phyloP scores from a whole-genome alignment of 495 filamentous ascomycete species.

The Xeromyces bisporus region DNA sequence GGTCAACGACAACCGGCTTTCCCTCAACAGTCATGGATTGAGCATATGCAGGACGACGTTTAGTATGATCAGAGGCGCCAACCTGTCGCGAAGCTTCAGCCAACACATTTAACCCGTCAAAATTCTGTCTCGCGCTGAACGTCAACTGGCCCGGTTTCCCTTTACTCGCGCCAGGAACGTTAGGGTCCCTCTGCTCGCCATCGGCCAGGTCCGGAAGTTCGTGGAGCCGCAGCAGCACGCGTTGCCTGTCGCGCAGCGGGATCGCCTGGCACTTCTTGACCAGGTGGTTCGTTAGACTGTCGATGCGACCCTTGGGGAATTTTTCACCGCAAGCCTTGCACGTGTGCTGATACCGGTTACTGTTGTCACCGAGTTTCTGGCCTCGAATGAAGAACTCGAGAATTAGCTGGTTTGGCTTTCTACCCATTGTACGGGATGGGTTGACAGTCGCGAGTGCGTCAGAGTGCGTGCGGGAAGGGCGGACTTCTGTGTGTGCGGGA shows the following conservation, averaged over 20 bases:
- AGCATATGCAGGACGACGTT: slow-evolving; percentile 25
- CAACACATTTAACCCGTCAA: slow-evolving; percentile 61
- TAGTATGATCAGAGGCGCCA: slow-evolving; percentile 29
- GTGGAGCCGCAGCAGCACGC: slow-evolving; percentile 43
- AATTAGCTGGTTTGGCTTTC: slow-evolving; percentile 67
- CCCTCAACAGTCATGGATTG: slow-evolving; percentile 31
- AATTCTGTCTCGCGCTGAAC: slow-evolving; percentile 34
- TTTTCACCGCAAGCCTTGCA: slow-evolving; percentile 74
- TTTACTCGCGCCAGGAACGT: slow-evolving; percentile 19
- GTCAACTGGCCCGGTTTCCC: slow-evolving; percentile 24
- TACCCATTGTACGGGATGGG: slow-evolving; percentile 40
- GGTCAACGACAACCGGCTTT: slow-evolving; percentile 32
- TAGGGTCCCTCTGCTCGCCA: slow-evolving; percentile 19
- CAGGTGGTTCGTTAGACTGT: slow-evolving; percentile 60
- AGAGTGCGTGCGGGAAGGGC: background rate
- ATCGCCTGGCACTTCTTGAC: slow-evolving; percentile 69
- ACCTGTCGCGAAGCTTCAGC: slow-evolving; percentile 69
- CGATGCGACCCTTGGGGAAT: slow-evolving; percentile 71
- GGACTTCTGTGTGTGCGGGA: background rate
- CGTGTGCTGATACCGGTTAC: slow-evolving; percentile 74
- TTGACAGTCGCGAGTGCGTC: background rate
- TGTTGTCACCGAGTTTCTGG: slow-evolving; percentile 62
- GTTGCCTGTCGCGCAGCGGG: slow-evolving; percentile 44
- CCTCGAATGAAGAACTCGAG: slow-evolving; percentile 72
- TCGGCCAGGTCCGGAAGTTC: slow-evolving; percentile 26